phyloP scores from a whole-genome alignment of 371 early-diverging fungal genomes.

The Lichtheimia hyalospora region DNA sequence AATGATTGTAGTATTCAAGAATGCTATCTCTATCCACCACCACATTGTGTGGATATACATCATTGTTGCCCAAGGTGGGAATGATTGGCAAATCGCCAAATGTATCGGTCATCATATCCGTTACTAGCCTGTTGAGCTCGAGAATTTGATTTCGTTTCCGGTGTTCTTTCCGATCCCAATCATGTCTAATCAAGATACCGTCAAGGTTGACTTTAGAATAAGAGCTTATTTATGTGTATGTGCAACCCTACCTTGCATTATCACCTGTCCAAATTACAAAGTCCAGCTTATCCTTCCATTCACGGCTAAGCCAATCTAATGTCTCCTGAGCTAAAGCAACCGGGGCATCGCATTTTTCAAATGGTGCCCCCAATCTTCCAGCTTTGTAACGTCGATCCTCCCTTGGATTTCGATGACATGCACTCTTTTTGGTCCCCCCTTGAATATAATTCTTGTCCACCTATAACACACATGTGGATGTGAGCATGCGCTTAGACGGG shows the following conservation, averaged over 20 bases:
- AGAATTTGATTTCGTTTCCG: slow-evolving; percentile 62
- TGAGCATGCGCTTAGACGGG: neutral
- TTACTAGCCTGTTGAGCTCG: slow-evolving; percentile 41
- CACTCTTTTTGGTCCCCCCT: slow-evolving; percentile 50
- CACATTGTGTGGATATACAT: slow-evolving; percentile 74
- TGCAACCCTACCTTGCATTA: slow-evolving; percentile 57
- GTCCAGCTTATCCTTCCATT: slow-evolving; percentile 62
- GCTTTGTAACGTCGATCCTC: slow-evolving; percentile 2
- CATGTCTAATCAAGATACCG: slow-evolving; percentile 57
- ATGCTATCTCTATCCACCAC: slow-evolving; percentile 24
- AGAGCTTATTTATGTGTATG: neutral
- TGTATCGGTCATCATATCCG: slow-evolving; percentile 33
- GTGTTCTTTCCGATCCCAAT: slow-evolving; percentile 63
- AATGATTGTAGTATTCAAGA: slow-evolving; percentile 37
- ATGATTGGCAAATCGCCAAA: slow-evolving; percentile 53
- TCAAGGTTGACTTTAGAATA: neutral
- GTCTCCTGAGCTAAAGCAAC: slow-evolving; percentile 66
- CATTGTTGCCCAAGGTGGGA: slow-evolving; percentile 82
- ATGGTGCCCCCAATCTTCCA: slow-evolving; percentile 56
- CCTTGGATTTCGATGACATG: slow-evolving; percentile 51
- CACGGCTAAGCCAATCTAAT: slow-evolving; percentile 60
- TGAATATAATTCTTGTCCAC: slow-evolving; percentile 48
- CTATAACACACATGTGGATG: slow-evolving; percentile 10
- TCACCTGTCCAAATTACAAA: slow-evolving; percentile 87
- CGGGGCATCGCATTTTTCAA: slow-evolving; percentile 73